Base-by-base conservation (phyloP, 257 asterid genomes). In the Nicotiana obtusifolia region DNA sequence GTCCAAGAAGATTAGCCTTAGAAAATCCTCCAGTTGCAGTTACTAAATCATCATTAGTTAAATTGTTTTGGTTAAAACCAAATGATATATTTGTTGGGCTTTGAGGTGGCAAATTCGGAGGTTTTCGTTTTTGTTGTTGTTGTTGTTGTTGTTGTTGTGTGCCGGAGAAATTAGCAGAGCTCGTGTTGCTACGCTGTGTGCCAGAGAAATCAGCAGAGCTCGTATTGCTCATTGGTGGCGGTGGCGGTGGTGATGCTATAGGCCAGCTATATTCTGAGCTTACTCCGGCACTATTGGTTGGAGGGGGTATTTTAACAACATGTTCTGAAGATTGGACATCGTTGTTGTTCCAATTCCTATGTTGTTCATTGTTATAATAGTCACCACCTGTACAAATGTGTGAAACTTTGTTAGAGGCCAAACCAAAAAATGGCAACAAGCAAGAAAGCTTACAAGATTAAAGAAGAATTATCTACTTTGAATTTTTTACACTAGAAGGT, bases 1-100 rank as follows among this genome's bases (percentile, higher is more conserved):
- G 73, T n/a, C 85, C 85, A 10, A 83, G 59, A 19, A 83, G 82
- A 66, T 77, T 83, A 5, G 62, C 13, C 52, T 64, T 47, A 16
- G 71, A 77, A 76, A 83, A 83, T 6, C 85, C 85, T 15, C 67
- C 62, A 0, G 80, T 77, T 7, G 80, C 85, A 8, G 17, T 54
- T 20, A 31, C 79, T 49, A 83, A 65, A 22, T 83, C 85, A 19
- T 77, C 85, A 37, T 83, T 65, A 10, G 73, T 30, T 22, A 77
- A 77, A 15, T 5, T 33, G 47, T n/a, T 54, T 65, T 83, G 57
- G 62, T 24, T 73, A 49, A 75, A 49, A 75, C 62, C 62, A 49
- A 31, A 49, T 47, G 79, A 75, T 16, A 75, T 7, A 15, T 49
- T 75, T 22, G 60, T 20, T 71, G 78, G 14, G 4, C 5, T 35